These are phyloP conservation scores for Rhizophagus clarus DNA, from an alignment of 192 early-diverging fungal species.

Conservation along the genomic window DNA sequence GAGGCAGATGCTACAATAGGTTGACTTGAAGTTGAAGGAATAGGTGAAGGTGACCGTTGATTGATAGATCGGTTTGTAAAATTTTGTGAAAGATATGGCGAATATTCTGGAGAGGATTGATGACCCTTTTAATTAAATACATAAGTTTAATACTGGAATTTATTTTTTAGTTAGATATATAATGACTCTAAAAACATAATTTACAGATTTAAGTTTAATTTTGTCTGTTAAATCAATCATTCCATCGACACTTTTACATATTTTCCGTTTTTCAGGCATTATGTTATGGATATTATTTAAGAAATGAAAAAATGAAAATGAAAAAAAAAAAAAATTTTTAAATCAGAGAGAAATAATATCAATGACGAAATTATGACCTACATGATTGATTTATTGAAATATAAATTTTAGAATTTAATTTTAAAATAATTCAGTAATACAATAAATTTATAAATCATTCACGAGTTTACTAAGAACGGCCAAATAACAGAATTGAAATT, in stretches of 20 bases:
- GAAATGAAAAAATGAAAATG: no score
- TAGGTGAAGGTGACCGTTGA: neutral
- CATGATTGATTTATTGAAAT: no score
- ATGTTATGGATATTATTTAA: no score
- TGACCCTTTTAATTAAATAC: neutral
- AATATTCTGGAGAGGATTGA: neutral
- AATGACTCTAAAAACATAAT: no score
- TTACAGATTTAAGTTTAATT: neutral
- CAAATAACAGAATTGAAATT: constrained; percentile 80
- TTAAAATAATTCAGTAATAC: no score
- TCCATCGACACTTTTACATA: neutral
- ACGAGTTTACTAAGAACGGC: constrained; percentile 42
- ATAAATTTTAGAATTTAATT: no score
- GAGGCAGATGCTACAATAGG: neutral
- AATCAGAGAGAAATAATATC: no score
- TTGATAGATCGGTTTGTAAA: neutral
- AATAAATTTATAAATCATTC: neutral
- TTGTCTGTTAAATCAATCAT: neutral
- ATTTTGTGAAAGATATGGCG: no score
- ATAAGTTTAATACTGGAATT: neutral
- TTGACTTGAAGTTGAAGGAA: neutral
- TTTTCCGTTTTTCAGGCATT: neutral
- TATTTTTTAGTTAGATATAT: no score
- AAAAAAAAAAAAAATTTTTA: no score
- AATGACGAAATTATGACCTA: no score